Percentiles rank a stretch among this genome's conserved stretches.
Evolutionary conservation across 495 filamentous ascomycete genomes (phyloP).

Genomic region (Daldinia grandis): DNA sequence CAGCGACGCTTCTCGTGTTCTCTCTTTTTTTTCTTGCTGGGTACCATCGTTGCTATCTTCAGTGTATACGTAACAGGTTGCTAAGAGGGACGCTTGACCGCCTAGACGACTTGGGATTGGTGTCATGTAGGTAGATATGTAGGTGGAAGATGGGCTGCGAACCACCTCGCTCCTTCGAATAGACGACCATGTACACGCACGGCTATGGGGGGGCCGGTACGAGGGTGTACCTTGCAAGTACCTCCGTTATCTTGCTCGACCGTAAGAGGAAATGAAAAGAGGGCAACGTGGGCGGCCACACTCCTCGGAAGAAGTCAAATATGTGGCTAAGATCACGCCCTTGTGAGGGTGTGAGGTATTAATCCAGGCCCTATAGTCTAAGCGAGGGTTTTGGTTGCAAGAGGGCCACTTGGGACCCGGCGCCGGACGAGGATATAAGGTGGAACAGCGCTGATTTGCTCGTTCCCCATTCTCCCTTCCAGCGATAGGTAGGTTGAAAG

Average conservation of each 20-base stretch:
- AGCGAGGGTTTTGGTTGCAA: conserved; percentile 43
- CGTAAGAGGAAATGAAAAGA: conserved; percentile 35
- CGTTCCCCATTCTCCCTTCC: conserved; percentile 15
- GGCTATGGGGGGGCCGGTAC: conserved; percentile 22
- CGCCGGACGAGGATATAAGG: conserved; percentile 39
- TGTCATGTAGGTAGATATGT: conserved; percentile 38
- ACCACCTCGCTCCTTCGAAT: conserved; percentile 27
- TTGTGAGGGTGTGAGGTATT: conserved; percentile 44
- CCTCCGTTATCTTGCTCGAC: conserved; percentile 36
- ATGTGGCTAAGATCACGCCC: conserved; percentile 43
- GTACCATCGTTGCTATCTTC: conserved; percentile 34
- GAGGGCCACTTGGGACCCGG: conserved; percentile 38
- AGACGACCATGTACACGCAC: conserved; percentile 22
- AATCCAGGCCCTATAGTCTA: conserved; percentile 43
- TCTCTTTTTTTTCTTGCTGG: conserved; percentile 15
- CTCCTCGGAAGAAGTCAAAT: conserved; percentile 35
- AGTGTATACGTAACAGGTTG: conserved; percentile 25
- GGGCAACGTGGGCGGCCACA: conserved; percentile 34
- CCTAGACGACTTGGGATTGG: conserved; percentile 40
- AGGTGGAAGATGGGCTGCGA: conserved; percentile 34
- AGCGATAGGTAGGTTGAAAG: conserved; percentile 30
- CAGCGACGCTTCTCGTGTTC: conserved; percentile 18
- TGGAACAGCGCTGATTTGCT: conserved; percentile 41
- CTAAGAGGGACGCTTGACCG: conserved; percentile 17
- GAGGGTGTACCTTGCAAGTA: conserved; percentile 34